Percentiles rank a stretch among this genome's conserved stretches.
phyloP scores from a whole-genome alignment of 2,329 filamentous ascomycete genomes.

The Cordyceps cateniannulata region DNA sequence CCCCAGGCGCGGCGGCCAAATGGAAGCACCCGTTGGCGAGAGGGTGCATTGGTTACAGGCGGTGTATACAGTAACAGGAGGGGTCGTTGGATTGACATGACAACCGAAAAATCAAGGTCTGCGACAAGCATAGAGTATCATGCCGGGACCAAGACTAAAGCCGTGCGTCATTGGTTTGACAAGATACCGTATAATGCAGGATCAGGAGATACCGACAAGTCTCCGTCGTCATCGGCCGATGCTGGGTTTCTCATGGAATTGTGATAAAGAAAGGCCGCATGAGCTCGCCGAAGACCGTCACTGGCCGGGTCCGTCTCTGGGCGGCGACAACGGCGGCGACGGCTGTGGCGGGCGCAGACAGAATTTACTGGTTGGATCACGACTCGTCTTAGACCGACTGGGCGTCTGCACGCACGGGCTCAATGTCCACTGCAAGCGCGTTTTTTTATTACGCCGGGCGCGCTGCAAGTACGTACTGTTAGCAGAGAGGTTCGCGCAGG shows the following conservation, averaged over 20 bases:
- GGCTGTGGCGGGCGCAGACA: neutral
- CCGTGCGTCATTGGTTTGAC: neutral
- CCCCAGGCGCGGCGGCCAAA: no score
- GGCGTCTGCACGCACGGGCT: slow-evolving; percentile 5
- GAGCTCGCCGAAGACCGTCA: no score
- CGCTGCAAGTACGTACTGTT: neutral
- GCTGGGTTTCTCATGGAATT: no score
- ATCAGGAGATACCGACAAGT: no score
- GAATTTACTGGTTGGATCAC: neutral
- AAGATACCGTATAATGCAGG: no score
- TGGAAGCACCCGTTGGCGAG: no score
- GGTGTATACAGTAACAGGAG: no score
- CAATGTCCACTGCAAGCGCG: neutral
- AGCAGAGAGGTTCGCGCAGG: no score
- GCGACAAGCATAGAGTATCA: neutral
- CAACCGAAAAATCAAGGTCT: neutral
- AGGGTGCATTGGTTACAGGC: no score
- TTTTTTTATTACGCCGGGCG: neutral
- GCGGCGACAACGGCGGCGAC: no score
- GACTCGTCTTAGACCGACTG: neutral
- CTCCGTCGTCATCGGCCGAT: no score
- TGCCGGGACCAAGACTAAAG: neutral
- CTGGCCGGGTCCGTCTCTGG: no score
- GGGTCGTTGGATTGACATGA: neutral
- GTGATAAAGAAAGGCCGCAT: neutral